A percentile compares a stretch with the other conserved stretches of the same genome.
Conservation (phyloP, 164 flowering plant species). For the Nymphaea colorata region DNA sequence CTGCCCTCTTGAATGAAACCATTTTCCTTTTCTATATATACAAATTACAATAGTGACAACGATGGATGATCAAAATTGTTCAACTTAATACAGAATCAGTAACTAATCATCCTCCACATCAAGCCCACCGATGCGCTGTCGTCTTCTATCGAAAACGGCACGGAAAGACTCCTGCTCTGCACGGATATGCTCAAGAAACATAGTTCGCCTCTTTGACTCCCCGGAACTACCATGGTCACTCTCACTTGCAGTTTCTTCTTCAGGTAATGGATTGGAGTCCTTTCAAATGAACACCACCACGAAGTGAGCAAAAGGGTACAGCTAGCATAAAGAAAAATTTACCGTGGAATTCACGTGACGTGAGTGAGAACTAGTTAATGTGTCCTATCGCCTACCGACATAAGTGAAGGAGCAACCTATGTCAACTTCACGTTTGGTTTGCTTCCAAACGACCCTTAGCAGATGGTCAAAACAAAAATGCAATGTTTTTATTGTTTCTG, state of each 20-base stretch:
- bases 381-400: background rate
- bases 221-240: conserved; percentile 9
- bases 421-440: background rate
- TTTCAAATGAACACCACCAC: conserved; percentile 16
- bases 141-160: conserved; percentile 72
- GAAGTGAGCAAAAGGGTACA: background rate
- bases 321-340: background rate
- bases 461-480: too few relatives aligned
- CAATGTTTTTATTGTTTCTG: too few relatives aligned
- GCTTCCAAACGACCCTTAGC: background rate
- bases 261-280: conserved; percentile 73
- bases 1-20: too few relatives aligned
- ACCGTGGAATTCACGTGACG: too few relatives aligned
- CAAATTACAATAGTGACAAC: too few relatives aligned
- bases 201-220: conserved; percentile 28
- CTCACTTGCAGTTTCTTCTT: conserved; percentile 21
- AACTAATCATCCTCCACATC: conserved; percentile 40
- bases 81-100: too few relatives aligned
- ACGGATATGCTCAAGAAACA: conserved; percentile 62
- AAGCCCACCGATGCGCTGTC: conserved; percentile 60
- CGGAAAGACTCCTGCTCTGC: conserved; percentile 82
- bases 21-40: too few relatives aligned
- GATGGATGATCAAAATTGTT: too few relatives aligned
- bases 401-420: background rate
- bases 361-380: too few relatives aligned